Percentiles rank a stretch among this genome's conserved stretches.
phyloP scores from a whole-genome alignment of 1,284 basidiomycete species.

The Naganishia cerealis region DNA sequence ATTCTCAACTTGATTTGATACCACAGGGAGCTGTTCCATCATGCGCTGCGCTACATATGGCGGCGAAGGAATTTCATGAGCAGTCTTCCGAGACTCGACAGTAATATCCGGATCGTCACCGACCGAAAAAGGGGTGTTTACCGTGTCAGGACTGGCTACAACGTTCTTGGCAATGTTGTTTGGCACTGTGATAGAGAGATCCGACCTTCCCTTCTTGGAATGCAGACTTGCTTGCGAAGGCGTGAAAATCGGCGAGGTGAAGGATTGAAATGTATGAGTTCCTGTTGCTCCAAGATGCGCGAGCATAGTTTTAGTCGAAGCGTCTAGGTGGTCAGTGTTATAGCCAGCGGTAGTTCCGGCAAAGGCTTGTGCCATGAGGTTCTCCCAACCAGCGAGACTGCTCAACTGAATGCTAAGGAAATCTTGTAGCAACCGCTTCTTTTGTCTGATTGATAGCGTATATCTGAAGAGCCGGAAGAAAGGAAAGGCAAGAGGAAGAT shows the following conservation, averaged over 20 bases:
- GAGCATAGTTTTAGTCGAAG: neutral
- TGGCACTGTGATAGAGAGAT: conserved; percentile 15
- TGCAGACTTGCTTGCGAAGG: neutral
- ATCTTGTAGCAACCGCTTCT: neutral
- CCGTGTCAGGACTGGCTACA: conserved; percentile 3
- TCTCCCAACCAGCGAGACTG: neutral
- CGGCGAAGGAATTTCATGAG: neutral
- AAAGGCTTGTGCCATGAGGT: neutral
- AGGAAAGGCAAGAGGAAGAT: conserved; percentile 11
- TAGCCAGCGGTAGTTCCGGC: neutral
- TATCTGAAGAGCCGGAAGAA: neutral
- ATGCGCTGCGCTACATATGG: neutral
- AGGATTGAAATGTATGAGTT: neutral
- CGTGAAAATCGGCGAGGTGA: neutral
- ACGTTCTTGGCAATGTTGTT: conserved; percentile 2
- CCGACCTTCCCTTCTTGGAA: conserved; percentile 4
- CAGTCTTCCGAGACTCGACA: conserved; percentile 1
- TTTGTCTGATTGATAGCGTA: conserved; percentile 10
- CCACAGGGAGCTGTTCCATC: neutral
- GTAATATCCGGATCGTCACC: conserved; percentile 13
- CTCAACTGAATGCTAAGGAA: neutral
- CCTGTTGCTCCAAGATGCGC: neutral
- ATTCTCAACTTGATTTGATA: neutral
- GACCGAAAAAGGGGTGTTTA: neutral
- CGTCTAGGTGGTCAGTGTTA: neutral